Conservation (phyloP, 208 protist species). For the Acanthamoeba castellanii region DNA sequence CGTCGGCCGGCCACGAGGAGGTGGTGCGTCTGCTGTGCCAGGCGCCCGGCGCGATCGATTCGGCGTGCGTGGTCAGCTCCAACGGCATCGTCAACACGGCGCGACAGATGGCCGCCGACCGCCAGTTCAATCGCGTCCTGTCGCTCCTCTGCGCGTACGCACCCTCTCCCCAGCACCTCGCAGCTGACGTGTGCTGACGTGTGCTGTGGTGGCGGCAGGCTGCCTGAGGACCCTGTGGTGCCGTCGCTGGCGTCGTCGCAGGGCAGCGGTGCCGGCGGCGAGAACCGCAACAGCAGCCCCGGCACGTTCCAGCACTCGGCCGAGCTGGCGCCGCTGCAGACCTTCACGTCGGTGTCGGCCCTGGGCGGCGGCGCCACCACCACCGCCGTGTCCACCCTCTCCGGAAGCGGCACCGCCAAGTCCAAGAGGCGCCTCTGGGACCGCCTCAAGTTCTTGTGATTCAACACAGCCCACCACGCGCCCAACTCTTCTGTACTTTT, state of each 20-base stretch:
- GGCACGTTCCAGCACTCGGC: background rate
- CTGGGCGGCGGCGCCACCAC: background rate
- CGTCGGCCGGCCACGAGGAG: slow-evolving; percentile 24
- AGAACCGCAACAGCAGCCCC: background rate
- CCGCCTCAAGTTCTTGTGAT: slow-evolving; percentile 44
- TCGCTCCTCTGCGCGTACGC: background rate
- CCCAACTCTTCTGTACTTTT: too few species aligned
- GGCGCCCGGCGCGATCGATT: background rate
- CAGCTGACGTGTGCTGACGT: background rate
- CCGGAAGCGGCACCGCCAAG: background rate
- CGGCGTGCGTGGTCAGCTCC: background rate
- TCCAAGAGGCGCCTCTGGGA: slow-evolving; percentile 2
- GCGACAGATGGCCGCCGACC: slow-evolving; percentile 7
- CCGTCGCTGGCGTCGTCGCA: too few species aligned
- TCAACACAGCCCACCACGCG: too few species aligned
- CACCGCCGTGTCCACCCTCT: background rate
- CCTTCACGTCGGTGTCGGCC: slow-evolving; percentile 3
- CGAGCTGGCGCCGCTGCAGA: slow-evolving; percentile 26
- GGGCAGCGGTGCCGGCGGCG: background rate
- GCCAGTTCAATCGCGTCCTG: background rate
- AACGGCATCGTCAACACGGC: slow-evolving; percentile 36
- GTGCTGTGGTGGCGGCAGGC: background rate
- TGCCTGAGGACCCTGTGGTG: background rate
- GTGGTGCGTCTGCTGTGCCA: slow-evolving; percentile 57
- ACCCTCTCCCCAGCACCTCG: background rate